Evolutionary conservation across 305 asterid genomes (phyloP).

Genomic region (Fraxinus baroniana): DNA sequence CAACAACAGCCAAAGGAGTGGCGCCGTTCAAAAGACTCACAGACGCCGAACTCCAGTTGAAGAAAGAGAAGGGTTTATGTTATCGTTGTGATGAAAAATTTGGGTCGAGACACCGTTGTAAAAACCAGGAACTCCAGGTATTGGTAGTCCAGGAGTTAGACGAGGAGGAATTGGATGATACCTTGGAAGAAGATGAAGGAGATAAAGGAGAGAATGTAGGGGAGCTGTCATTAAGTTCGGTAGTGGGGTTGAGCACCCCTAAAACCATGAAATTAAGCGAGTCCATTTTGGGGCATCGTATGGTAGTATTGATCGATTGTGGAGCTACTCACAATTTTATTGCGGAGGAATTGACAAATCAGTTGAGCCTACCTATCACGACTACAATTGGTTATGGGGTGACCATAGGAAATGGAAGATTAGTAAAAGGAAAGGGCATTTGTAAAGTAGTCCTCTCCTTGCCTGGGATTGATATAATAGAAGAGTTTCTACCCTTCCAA

Average conservation of each 20-base stretch:
- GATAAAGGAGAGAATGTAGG: rapidly evolving
- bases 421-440: background rate
- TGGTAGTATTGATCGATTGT: background rate
- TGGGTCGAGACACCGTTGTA: too few species aligned
- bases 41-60: too few species aligned
- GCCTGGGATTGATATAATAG: background rate
- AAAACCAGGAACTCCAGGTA: too few species aligned
- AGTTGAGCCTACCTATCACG: background rate
- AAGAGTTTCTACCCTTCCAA: background rate
- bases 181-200: rapidly evolving
- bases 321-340: background rate
- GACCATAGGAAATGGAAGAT: background rate
- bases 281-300: background rate
- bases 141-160: background rate
- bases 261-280: background rate
- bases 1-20: too few species aligned
- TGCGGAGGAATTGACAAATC: background rate
- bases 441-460: background rate
- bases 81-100: too few species aligned
- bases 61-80: too few species aligned
- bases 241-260: too few species aligned
- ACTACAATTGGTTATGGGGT: background rate
- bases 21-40: too few species aligned
- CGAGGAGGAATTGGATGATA: background rate
- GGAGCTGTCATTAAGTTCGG: too few species aligned